Conservation (phyloP, 495 filamentous ascomycete genomes). For the Talaromyces thailandensis region DNA sequence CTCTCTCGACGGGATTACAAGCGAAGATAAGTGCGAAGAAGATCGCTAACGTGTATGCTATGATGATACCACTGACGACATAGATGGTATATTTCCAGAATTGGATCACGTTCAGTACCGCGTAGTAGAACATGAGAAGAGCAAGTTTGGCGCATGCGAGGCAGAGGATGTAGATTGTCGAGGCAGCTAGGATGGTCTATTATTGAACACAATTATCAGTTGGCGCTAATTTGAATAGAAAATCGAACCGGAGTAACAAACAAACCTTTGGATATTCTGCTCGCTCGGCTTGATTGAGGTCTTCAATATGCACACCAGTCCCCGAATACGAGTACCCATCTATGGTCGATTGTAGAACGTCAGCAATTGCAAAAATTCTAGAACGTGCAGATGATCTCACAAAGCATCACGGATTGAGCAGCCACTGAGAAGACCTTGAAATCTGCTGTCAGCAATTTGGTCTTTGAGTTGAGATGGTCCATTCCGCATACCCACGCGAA, state of each 20-base stretch:
- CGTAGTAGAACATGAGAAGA: slow-evolving; percentile 24
- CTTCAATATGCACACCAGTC: slow-evolving; percentile 7
- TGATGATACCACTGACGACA: slow-evolving; percentile 13
- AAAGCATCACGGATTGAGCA: slow-evolving; percentile 14
- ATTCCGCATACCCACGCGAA: slow-evolving; percentile 15
- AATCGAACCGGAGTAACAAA: slow-evolving; percentile 10
- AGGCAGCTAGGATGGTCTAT: slow-evolving; percentile 16
- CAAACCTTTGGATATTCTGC: slow-evolving; percentile 8
- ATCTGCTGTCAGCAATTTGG: neutral
- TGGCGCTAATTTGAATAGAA: neutral
- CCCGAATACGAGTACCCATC: neutral
- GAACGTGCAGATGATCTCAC: slow-evolving; percentile 7
- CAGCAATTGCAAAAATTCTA: neutral
- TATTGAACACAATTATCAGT: neutral
- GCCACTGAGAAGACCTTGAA: slow-evolving; percentile 14
- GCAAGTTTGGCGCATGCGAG: slow-evolving; percentile 25
- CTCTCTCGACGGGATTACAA: slow-evolving; percentile 25
- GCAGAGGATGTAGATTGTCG: slow-evolving; percentile 22
- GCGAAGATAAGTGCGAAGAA: slow-evolving; percentile 27
- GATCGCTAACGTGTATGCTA: slow-evolving; percentile 20
- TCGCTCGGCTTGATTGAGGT: slow-evolving; percentile 13
- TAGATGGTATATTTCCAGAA: slow-evolving; percentile 13
- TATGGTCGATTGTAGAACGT: neutral
- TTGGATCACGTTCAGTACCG: slow-evolving; percentile 12
- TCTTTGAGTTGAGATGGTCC: neutral